Percentiles rank a stretch among this genome's conserved stretches.
Conservation (phyloP, 306 rosid genomes). For the Comarum palustre region DNA sequence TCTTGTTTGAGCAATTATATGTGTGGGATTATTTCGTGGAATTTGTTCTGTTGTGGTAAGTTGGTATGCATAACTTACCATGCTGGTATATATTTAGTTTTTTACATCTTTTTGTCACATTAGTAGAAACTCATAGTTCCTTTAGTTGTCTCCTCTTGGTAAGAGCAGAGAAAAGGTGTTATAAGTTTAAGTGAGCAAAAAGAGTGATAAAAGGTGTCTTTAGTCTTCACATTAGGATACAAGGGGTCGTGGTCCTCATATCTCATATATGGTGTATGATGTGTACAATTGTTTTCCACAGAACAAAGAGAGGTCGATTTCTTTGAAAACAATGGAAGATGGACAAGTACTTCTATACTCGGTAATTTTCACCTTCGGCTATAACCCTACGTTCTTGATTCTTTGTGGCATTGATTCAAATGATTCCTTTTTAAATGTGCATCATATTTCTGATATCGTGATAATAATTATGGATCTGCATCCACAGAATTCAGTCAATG, state of each 20-base stretch:
- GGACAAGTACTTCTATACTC: conserved; percentile 63
- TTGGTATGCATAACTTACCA: conserved; percentile 3
- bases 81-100: neutral
- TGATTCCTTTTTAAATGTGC: conserved; percentile 23
- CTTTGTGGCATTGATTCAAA: conserved; percentile 10
- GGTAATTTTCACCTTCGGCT: conserved; percentile 30
- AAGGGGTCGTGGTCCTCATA: neutral
- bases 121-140: neutral
- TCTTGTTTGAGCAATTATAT: conserved; percentile 72
- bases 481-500: conserved; percentile 77
- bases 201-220: conserved; percentile 2
- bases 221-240: neutral
- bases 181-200: conserved; percentile 15
- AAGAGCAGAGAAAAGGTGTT: neutral
- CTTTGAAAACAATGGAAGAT: conserved; percentile 89
- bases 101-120: neutral
- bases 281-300: conserved; percentile 32
- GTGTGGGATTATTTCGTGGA: conserved; percentile 84
- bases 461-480: conserved; percentile 11
- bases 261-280: conserved; percentile 9
- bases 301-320: conserved; percentile 83
- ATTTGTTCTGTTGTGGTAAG: conserved; percentile 93
- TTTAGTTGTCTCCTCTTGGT: conserved; percentile 2
- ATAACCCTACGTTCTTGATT: conserved; percentile 13
- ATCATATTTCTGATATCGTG: conserved; percentile 25